These are phyloP conservation scores for Hordeum pubiflorum DNA, from an alignment of 202 grass and related monocot genomes.

Conservation along the genomic window DNA sequence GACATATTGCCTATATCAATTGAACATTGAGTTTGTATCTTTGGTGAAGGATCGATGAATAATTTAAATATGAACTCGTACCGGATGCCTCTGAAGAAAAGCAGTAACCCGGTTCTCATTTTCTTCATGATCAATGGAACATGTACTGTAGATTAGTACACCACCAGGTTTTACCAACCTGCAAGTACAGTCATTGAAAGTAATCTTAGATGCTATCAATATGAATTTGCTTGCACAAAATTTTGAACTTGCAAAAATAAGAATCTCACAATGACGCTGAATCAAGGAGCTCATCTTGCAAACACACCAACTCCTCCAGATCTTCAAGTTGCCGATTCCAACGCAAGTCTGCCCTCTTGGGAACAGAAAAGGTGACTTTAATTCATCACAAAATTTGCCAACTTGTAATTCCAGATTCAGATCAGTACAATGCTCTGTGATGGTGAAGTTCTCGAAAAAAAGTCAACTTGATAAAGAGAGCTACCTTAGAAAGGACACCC, in stretches of 20 bases:
- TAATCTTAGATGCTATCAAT: conserved; percentile 10
- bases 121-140: conserved; percentile 86
- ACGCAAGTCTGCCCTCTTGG: conserved; percentile 80
- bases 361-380: conserved; percentile 11
- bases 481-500: conserved; percentile 89
- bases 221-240: conserved; percentile 6
- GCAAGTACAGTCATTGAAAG: conserved; percentile 24
- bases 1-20: background rate
- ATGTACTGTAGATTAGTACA: conserved; percentile 85
- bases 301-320: conserved; percentile 62
- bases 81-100: conserved; percentile 79
- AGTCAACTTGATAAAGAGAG: conserved; percentile 9
- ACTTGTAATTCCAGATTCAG: conserved; percentile 6
- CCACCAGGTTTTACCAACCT: conserved; percentile 92
- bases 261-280: conserved; percentile 59
- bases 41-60: background rate
- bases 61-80: conserved; percentile 26
- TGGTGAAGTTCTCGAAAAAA: background rate
- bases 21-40: conserved; percentile 14
- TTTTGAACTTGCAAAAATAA: background rate
- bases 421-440: background rate
- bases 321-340: conserved; percentile 92
- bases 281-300: conserved; percentile 89
- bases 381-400: background rate
- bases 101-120: conserved; percentile 63